Base-by-base conservation (phyloP, 805 yeast species). In the Candida vaughaniae region DNA sequence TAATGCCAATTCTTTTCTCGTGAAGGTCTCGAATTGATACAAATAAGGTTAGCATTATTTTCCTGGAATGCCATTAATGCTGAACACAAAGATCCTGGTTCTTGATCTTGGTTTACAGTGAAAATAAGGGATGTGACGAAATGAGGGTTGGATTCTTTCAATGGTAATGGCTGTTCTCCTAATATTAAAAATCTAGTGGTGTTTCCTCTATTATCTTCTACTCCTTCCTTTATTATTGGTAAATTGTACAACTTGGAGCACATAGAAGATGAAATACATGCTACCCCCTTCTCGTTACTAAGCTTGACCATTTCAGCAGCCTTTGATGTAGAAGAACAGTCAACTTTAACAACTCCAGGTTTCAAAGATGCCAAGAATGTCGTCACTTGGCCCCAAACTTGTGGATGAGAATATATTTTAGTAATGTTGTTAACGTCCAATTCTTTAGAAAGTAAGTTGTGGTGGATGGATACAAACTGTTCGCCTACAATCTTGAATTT, bases 351-450 rank as follows among this genome's bases (percentile, higher is more conserved):
- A 25, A 64, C 58, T 31, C 52, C 53, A 10, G 55, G 38, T 27
- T 53, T 41, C 53, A 66, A 43, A 14, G 65, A 34, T 22, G 45
- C 34, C 28, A 85, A 55, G 64, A 85, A 93, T 16, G 64, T 56
- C 3, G 73, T 65, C 33, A 86, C 82, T 56, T 91, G 99, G 7
- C 96, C 95, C 99, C 99, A 91, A 0, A 90, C 99, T 58, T 91
- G 99, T 2, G 99, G 97, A 60, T 91, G 99, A 3, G 96, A 85
- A 62, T 85, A 86, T 14, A 91, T 73, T 22, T 70, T 75, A 11
- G 55, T 60, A 35, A 89, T 73, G 10, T 69, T 56, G 1, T 56
- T 45, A 3, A 82, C 47, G 22, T 67, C 69, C 31, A 53, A 49
- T 6, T 75, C 70, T 45, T 57, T 64, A 4, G 81, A 61, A 42